phyloP scores from a whole-genome alignment of 441 rosid genomes.

The Viola pubescens region DNA sequence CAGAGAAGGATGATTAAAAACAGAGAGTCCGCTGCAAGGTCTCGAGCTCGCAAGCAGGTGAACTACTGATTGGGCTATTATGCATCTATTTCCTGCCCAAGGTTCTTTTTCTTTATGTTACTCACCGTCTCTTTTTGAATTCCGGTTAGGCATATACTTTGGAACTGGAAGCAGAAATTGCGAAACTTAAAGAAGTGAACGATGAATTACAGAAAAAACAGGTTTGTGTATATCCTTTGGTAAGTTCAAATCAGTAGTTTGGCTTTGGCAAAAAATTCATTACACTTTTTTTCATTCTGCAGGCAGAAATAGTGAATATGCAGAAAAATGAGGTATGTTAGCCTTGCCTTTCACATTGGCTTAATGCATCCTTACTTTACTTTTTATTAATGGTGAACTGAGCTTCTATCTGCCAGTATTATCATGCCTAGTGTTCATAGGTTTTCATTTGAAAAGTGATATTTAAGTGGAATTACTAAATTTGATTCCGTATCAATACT shows the following conservation, averaged over 20 bases:
- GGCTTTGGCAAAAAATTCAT: slow-evolving; percentile 9
- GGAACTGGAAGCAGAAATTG: slow-evolving; percentile 84
- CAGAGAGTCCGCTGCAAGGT: slow-evolving; percentile 95
- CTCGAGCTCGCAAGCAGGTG: slow-evolving; percentile 95
- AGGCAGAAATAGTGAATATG: slow-evolving; percentile 59
- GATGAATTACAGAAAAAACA: slow-evolving; percentile 55
- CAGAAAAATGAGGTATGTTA: slow-evolving; percentile 69
- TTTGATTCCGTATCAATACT: background rate
- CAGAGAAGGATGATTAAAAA: slow-evolving; percentile 96
- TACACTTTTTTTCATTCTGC: slow-evolving; percentile 26
- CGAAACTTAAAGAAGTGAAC: slow-evolving; percentile 67
- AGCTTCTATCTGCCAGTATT: too few species aligned
- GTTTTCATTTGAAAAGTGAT: background rate
- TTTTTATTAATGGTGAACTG: background rate
- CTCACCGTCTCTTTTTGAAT: slow-evolving; percentile 6
- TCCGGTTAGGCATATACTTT: slow-evolving; percentile 64
- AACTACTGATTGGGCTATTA: slow-evolving; percentile 19
- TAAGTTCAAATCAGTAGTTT: slow-evolving; percentile 8
- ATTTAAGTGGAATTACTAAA: background rate
- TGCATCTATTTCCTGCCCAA: slow-evolving; percentile 2
- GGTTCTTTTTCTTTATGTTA: slow-evolving; percentile 1
- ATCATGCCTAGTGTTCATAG: background rate
- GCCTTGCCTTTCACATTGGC: slow-evolving; percentile 12
- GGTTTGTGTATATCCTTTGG: slow-evolving; percentile 26
- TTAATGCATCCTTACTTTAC: background rate